phyloP scores from a whole-genome alignment of 2,329 filamentous ascomycete species.

The Chalaropsis ovoidea region DNA sequence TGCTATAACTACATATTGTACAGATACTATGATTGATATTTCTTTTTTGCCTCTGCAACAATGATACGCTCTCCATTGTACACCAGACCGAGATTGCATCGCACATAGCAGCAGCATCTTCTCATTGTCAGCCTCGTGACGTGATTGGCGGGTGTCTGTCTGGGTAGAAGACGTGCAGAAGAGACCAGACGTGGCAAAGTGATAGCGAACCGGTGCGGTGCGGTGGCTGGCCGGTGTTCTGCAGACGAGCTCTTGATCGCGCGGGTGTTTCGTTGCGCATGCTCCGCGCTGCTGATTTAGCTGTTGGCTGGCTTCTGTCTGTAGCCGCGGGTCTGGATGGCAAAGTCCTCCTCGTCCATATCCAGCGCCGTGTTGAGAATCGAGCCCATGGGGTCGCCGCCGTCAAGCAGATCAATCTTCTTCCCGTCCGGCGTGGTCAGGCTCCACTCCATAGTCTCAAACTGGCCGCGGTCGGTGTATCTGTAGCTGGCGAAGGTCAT shows the following conservation, averaged over 20 bases:
- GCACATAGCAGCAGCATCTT: constrained; percentile 1
- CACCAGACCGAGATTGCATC: neutral
- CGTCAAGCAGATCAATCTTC: constrained; percentile 63
- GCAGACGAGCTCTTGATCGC: neutral
- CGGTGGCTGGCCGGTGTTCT: neutral
- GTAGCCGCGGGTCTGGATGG: constrained; percentile 40
- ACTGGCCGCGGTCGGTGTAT: constrained; percentile 50
- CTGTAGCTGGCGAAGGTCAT: constrained; percentile 75
- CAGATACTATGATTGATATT: constrained; percentile 18
- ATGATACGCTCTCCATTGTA: neutral
- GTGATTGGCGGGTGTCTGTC: neutral
- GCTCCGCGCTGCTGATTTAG: neutral
- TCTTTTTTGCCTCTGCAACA: neutral
- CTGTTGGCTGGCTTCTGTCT: constrained; percentile 36
- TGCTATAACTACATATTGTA: constrained; percentile 20
- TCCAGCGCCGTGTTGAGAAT: constrained; percentile 36
- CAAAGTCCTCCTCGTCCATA: constrained; percentile 34
- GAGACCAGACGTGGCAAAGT: neutral
- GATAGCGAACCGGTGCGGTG: neutral
- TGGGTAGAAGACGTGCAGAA: neutral
- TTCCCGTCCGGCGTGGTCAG: constrained; percentile 54
- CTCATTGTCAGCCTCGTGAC: neutral
- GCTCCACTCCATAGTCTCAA: constrained; percentile 86
- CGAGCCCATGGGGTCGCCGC: constrained; percentile 56
- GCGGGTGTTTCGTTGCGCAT: no score